phyloP scores from a whole-genome alignment of 2,329 filamentous ascomycete species.

The Apiospora pterosperma region DNA sequence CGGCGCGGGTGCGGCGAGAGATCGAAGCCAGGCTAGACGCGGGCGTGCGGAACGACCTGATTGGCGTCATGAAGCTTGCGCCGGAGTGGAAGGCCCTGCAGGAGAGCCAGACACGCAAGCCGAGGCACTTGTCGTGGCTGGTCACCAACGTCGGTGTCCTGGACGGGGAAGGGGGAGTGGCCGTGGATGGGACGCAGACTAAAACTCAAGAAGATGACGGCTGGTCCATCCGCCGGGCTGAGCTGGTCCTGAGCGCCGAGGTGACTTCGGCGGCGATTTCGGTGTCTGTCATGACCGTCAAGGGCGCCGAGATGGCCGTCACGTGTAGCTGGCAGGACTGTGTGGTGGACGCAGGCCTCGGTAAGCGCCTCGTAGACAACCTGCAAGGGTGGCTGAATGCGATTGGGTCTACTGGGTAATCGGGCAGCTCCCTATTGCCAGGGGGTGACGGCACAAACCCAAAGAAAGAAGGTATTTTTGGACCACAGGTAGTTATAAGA shows the following conservation, averaged over 20 bases:
- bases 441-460: not conserved
- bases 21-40: conserved; percentile 14
- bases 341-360: not conserved
- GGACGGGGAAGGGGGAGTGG: conserved; percentile 11
- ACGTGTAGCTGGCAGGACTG: conserved; percentile 5
- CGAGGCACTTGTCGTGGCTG: conserved; percentile 18
- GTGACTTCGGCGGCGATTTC: not conserved
- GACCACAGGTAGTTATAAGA: no score
- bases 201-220: not conserved
- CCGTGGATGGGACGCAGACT: not conserved
- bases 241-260: conserved; percentile 5
- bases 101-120: conserved; percentile 6
- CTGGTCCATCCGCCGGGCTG: conserved; percentile 19
- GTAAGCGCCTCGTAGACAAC: not conserved
- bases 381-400: not conserved
- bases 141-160: conserved; percentile 25
- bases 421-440: not conserved
- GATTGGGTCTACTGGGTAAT: not conserved
- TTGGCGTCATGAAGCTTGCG: conserved; percentile 21
- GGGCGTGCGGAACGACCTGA: conserved; percentile 19
- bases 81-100: conserved; percentile 19
- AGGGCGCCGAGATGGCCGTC: conserved; percentile 1
- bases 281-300: conserved; percentile 2
- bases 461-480: not conserved
- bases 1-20: conserved; percentile 7